Percentiles rank a stretch among this genome's conserved stretches.
These are phyloP conservation scores for Neonectria punicea DNA, from an alignment of 2,329 filamentous ascomycete genomes.

Conservation along the genomic window DNA sequence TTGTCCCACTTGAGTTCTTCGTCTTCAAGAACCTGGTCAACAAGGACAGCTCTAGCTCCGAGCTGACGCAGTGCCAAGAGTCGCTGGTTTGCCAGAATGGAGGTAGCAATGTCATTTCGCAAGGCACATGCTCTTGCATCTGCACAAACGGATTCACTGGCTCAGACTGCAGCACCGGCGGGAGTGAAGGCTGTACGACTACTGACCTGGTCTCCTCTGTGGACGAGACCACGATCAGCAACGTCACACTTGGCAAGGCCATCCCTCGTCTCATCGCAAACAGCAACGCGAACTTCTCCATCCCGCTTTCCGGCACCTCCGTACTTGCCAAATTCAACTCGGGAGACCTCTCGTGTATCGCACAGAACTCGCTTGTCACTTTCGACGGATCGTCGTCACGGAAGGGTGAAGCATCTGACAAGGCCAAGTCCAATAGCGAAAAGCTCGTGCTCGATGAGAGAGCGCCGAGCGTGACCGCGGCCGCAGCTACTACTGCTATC, in stretches of 20 bases:
- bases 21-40: conserved; percentile 64
- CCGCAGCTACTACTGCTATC: conserved; percentile 24
- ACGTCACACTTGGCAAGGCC: conserved; percentile 84
- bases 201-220: conserved; percentile 56
- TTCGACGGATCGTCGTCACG: conserved; percentile 71
- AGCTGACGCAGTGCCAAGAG: conserved; percentile 65
- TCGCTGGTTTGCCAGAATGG: conserved; percentile 79
- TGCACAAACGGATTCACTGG: conserved; percentile 89
- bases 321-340: conserved; percentile 82
- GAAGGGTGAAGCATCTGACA: conserved; percentile 42
- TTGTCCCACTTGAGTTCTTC: conserved; percentile 77
- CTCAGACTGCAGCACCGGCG: conserved; percentile 59
- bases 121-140: conserved; percentile 81
- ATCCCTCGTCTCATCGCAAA: conserved; percentile 78
- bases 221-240: conserved; percentile 55
- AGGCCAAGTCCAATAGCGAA: conserved; percentile 39
- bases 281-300: conserved; percentile 75
- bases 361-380: conserved; percentile 88
- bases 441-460: conserved; percentile 24
- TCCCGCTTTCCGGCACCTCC: conserved; percentile 75
- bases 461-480: conserved; percentile 22
- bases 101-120: conserved; percentile 77
- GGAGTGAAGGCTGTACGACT: conserved; percentile 63
- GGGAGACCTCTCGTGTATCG: conserved; percentile 80
- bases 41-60: conserved; percentile 49